Percentiles rank a stretch among this genome's conserved stretches.
Conservation (phyloP, 345 rosid species). For the Citrus hindsii region DNA sequence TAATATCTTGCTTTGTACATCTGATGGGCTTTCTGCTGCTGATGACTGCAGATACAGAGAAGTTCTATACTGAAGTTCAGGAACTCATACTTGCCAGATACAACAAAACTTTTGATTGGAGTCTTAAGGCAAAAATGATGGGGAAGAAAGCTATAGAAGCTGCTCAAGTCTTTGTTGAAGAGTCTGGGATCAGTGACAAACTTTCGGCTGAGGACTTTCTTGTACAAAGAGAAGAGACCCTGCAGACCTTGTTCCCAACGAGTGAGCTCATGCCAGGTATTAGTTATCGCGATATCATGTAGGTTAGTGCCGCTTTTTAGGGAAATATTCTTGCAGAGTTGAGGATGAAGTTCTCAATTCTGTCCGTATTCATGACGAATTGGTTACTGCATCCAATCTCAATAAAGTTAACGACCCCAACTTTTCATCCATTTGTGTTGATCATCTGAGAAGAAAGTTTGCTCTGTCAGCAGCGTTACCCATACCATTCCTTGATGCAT, state of each 20-base stretch:
- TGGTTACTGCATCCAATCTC: neutral
- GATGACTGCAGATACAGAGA: conserved; percentile 74
- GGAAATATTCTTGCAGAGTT: neutral
- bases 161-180: conserved; percentile 74
- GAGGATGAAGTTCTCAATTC: neutral
- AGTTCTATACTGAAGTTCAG: conserved; percentile 86
- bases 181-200: conserved; percentile 73
- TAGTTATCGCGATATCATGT: neutral
- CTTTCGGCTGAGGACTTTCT: conserved; percentile 84
- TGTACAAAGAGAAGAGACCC: conserved; percentile 76
- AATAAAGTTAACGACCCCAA: neutral
- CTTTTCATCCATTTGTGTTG: neutral
- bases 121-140: conserved; percentile 95
- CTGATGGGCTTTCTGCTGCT: conserved; percentile 2
- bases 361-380: neutral
- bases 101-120: conserved; percentile 87
- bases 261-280: conserved; percentile 89
- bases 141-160: conserved; percentile 89
- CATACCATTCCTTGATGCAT: neutral
- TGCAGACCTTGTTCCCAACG: conserved; percentile 65
- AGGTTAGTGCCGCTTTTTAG: neutral
- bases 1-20: neutral
- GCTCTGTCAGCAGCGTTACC: neutral
- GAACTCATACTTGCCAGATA: conserved; percentile 78
- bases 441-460: neutral